Conservation (phyloP, 2,329 filamentous ascomycete species). For the Colletotrichum gigasporum region DNA sequence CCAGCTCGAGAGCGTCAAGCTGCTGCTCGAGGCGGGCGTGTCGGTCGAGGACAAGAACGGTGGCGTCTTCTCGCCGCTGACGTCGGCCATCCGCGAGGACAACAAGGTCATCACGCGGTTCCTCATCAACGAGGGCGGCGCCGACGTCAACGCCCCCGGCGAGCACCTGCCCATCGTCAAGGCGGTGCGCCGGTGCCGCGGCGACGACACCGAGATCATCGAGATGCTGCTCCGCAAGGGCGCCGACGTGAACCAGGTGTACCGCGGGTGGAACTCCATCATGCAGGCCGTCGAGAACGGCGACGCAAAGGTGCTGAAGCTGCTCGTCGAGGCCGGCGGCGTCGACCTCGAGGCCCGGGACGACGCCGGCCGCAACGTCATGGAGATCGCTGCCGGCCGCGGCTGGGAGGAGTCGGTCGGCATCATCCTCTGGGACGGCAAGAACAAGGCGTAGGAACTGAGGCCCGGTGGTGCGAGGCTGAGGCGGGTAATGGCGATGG, state of each 20-base stretch:
- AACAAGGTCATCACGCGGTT: constrained; percentile 68
- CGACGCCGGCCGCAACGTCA: constrained; percentile 62
- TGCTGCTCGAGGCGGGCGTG: constrained; percentile 71
- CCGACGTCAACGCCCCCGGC: constrained; percentile 73
- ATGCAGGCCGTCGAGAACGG: constrained; percentile 74
- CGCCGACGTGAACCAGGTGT: constrained; percentile 74
- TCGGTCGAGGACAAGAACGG: constrained; percentile 77
- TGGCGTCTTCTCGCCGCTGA: constrained; percentile 76
- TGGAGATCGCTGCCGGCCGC: constrained; percentile 66
- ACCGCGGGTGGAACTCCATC: constrained; percentile 72
- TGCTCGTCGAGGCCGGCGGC: constrained; percentile 59
- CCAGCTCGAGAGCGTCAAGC: constrained; percentile 73
- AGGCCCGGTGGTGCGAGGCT: too few relatives aligned
- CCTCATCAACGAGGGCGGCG: constrained; percentile 68
- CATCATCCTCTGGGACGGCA: constrained; percentile 46
- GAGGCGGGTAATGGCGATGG: neutral
- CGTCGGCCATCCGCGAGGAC: constrained; percentile 72
- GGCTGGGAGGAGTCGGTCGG: constrained; percentile 67
- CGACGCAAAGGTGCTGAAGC: constrained; percentile 60
- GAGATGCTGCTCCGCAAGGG: constrained; percentile 70
- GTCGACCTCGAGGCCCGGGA: constrained; percentile 63
- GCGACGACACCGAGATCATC: constrained; percentile 67
- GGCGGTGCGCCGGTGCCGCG: constrained; percentile 67
- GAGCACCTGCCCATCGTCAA: constrained; percentile 79
- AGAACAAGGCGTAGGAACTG: constrained; percentile 6